Base-by-base conservation (phyloP, 2,329 filamentous ascomycete genomes). In the Pseudogymnoascus sp. region DNA sequence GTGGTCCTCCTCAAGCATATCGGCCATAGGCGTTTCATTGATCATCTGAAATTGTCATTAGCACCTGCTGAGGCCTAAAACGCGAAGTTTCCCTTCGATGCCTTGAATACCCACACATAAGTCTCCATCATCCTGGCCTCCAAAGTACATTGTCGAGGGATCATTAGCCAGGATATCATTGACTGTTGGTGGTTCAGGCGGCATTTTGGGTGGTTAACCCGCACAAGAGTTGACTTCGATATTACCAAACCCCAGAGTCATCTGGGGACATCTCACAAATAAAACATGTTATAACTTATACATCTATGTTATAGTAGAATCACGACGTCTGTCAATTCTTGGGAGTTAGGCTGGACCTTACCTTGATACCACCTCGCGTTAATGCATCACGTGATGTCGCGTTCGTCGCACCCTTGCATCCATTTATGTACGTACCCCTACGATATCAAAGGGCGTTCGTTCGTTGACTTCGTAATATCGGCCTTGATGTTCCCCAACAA, bases 1-100 rank as follows among this genome's bases (percentile, higher is more conserved):
- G 69, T 78, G 73, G 63, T 72, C 71, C 64, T 74, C 74, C 62
- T 81, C 76, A 62, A 81, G 71, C 74, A 81, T 79, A 60, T 69
- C 70, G 4, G 67, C 67, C 71, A 73, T 73, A 14, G 70, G 70
- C 8, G 66, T 66, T 63, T 72, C 70, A 52, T 45, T 63, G 12
- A 31, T 60, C 61, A 58, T 59, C 64, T 66, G 38, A 14, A 55
- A 21, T 11, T 10, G 29, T 3, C 19, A 55, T 55, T 55, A 55
- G 49, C 31, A 2, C 16, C 49, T 55, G 49, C 29, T 55, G 16
- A 55, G 6, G 26, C 12, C 6, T 41, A 31, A 6, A 45, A 38
- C 35, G 59, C 21, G 21, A 60, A 16, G 31, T 23, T 60, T 33
- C 49, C n/a, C 12, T 33, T 55, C 10, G 11, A 26, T 8, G 29